A percentile compares a stretch with the other conserved stretches of the same genome.
Conservation (phyloP, 2,329 filamentous ascomycete species). For the Plectosphaerella sp. region DNA sequence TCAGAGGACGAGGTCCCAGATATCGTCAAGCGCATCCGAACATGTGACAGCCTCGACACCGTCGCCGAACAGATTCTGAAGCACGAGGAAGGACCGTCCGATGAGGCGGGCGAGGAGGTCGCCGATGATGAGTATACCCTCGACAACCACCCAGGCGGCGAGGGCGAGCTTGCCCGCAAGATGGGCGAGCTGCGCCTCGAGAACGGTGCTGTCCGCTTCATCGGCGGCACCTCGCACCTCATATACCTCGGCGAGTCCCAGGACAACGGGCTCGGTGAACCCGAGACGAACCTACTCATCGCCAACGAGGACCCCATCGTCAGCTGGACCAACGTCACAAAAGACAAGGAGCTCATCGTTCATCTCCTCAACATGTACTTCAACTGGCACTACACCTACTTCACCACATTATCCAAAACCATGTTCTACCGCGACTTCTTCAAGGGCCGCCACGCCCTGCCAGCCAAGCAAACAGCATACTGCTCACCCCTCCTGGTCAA, state of each 20-base stretch:
- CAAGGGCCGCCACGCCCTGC: slow-evolving; percentile 56
- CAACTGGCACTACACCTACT: slow-evolving; percentile 95
- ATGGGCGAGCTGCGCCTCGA: slow-evolving; percentile 89
- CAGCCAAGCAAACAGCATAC: slow-evolving; percentile 59
- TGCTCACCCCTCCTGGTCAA: slow-evolving; percentile 91
- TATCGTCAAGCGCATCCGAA: slow-evolving; percentile 81
- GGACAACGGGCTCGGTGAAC: slow-evolving; percentile 31
- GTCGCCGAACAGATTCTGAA: slow-evolving; percentile 51
- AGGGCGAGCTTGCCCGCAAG: slow-evolving; percentile 82
- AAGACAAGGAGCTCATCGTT: slow-evolving; percentile 71
- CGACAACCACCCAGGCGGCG: slow-evolving; percentile 46
- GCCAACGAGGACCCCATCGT: slow-evolving; percentile 65
- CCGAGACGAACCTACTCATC: slow-evolving; percentile 39
- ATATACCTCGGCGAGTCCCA: slow-evolving; percentile 65
- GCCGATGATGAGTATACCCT: slow-evolving; percentile 28
- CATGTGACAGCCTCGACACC: slow-evolving; percentile 65
- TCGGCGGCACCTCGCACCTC: slow-evolving; percentile 90
- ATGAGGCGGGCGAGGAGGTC: slow-evolving; percentile 25
- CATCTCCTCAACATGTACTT: slow-evolving; percentile 98
- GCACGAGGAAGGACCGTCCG: slow-evolving; percentile 28
- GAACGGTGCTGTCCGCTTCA: slow-evolving; percentile 83
- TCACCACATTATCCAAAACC: slow-evolving; percentile 81
- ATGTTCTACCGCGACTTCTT: slow-evolving; percentile 85
- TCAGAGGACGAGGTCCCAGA: slow-evolving; percentile 79
- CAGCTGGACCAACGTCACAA: slow-evolving; percentile 84